phyloP scores from a whole-genome alignment of 139 green algal species.

The Tetradesmus lagerheimii region DNA sequence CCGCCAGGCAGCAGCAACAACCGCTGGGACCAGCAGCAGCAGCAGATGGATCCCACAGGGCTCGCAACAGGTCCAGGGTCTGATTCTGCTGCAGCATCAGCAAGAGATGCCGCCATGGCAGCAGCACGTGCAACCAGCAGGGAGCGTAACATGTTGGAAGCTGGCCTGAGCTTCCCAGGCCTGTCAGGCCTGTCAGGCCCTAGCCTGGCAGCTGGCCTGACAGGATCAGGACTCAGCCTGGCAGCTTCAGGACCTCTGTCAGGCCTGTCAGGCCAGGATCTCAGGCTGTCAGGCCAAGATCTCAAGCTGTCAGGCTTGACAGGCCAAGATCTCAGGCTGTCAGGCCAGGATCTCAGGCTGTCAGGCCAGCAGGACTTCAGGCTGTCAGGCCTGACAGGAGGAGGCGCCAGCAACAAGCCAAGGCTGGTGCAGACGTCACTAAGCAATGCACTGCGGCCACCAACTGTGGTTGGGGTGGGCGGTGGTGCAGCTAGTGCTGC shows the following conservation, averaged over 20 bases:
- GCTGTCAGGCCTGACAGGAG: neutral
- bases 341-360: neutral
- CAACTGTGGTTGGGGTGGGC: neutral
- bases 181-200: neutral
- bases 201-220: neutral
- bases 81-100: neutral
- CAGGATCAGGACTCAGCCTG: neutral
- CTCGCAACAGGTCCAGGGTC: neutral
- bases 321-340: neutral
- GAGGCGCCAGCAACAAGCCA: neutral
- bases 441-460: neutral
- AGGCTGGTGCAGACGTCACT: neutral
- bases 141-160: neutral
- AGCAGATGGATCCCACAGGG: neutral
- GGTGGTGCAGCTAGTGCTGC: neutral
- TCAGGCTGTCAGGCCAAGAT: neutral
- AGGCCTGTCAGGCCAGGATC: neutral
- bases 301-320: neutral
- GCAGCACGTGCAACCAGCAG: neutral
- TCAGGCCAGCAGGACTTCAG: no score
- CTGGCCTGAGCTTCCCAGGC: neutral
- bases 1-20: neutral
- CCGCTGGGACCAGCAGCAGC: neutral
- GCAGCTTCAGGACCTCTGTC: slow-evolving; percentile 14
- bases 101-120: neutral